Evolutionary conservation across 2,329 filamentous ascomycete genomes (phyloP), one percentile per base, ranked within the genome.

Genomic region (Alternaria gansuensis): DNA sequence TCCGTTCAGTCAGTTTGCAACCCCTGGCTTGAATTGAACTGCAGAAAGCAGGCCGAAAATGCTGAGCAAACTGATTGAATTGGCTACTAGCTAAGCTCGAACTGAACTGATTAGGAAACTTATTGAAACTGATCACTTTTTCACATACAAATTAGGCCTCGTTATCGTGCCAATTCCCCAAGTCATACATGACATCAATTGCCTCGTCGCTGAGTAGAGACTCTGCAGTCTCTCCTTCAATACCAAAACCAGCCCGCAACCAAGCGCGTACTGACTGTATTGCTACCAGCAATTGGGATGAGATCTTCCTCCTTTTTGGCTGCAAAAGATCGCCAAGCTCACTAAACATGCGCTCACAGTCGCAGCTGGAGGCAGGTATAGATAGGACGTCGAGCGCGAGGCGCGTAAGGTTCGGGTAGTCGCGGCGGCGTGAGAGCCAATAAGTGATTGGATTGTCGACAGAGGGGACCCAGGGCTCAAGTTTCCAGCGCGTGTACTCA

Each of bases 191-290:
- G 21, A 23, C 31, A 36, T 49, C 24, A 49, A 49, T 49, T 49
- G 45, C 45, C 45, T 49, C 33, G 45, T 49, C 33, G 33, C 41
- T 34, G 28, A 48, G 41, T 54, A 54, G 33, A 54, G 40, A 34
- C 41, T 54, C 49, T 51, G 26, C 26, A 51, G 49, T 43, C 51
- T 54, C 50, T 41, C 39, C 50, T 41, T 52, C 23, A 44, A 41
- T 28, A 41, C 37, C 24, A 44, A 52, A 44, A 13, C 51, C 39
- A 45, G 41, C 51, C 34, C 33, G 31, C 13, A 36, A 43, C 53
- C 53, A 54, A 37, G 31, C 31, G 29, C 51, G 51, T 54, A 54
- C 51, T 45, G 31, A 54, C 33, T 54, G 41, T 54, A 54, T 46
- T 54, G 51, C 51, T 48, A 40, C 51, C 24, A 46, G 51, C 29